Percentiles rank a stretch among this genome's conserved stretches.
Conservation (phyloP, 345 rosid genomes). For the Litchi chinensis region DNA sequence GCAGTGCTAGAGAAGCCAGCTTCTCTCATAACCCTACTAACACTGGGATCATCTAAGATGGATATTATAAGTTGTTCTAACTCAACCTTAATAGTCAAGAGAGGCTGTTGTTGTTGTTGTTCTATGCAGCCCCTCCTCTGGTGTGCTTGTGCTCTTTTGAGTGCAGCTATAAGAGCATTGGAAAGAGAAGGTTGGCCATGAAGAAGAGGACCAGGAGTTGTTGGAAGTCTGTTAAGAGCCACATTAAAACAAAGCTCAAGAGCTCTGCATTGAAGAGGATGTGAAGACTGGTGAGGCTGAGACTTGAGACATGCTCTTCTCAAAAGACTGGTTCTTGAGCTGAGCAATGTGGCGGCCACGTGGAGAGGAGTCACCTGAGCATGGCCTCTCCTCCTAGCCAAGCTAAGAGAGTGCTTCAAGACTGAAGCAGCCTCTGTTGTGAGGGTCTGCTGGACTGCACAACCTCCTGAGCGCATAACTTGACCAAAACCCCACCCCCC, state of each 20-base stretch:
- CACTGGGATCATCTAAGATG: constrained; percentile 83
- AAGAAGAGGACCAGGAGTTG: constrained; percentile 45
- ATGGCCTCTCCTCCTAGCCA: constrained; percentile 91
- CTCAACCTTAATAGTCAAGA: constrained; percentile 68
- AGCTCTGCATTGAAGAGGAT: constrained; percentile 57
- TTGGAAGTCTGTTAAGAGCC: constrained; percentile 55
- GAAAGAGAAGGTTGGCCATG: constrained; percentile 52
- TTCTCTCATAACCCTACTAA: constrained; percentile 90
- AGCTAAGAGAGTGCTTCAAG: constrained; percentile 87
- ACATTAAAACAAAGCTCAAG: constrained; percentile 67
- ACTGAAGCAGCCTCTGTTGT: constrained; percentile 96
- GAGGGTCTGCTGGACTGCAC: constrained; percentile 96
- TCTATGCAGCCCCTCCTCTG: constrained; percentile 56
- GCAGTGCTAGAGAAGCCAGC: constrained; percentile 88
- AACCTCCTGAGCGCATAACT: constrained; percentile 95
- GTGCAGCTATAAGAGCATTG: constrained; percentile 56
- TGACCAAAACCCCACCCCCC: constrained; percentile 58
- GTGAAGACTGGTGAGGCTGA: constrained; percentile 40
- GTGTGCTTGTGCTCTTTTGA: constrained; percentile 56
- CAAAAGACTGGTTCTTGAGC: constrained; percentile 45
- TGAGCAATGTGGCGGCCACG: constrained; percentile 53
- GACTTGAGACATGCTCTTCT: constrained; percentile 55
- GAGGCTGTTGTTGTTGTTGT: constrained; percentile 54
- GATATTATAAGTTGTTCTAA: constrained; percentile 71
- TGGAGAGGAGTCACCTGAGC: constrained; percentile 92